These are phyloP conservation scores for Rosa lucieae DNA, from an alignment of 306 rosid species.

Conservation along the genomic window DNA sequence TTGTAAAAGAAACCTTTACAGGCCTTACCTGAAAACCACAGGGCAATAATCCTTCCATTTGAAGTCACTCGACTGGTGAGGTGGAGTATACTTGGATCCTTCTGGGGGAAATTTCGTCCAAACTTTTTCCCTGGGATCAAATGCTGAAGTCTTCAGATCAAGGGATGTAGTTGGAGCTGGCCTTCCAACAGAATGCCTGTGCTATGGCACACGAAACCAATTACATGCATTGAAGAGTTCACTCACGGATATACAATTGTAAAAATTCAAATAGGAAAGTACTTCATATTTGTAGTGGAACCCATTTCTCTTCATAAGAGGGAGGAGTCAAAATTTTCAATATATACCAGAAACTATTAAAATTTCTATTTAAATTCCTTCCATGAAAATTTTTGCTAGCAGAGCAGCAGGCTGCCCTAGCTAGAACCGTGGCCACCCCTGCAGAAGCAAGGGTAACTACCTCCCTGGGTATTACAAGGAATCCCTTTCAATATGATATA, in stretches of 20 bases:
- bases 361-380: not conserved
- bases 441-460: not conserved
- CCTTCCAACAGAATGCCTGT: constrained; percentile 95
- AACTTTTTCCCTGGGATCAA: constrained; percentile 88
- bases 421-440: not conserved
- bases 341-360: not conserved
- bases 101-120: constrained; percentile 97
- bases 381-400: not conserved
- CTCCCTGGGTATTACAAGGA: not conserved
- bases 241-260: constrained; percentile 20
- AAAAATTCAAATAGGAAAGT: not conserved
- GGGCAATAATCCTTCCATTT: constrained; percentile 99
- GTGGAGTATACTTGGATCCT: constrained; percentile 96
- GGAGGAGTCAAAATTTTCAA: not conserved
- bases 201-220: constrained; percentile 65
- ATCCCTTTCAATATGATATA: not conserved
- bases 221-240: constrained; percentile 31
- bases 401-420: not conserved
- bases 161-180: constrained; percentile 90
- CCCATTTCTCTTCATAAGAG: not conserved
- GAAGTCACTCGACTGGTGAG: constrained; percentile 83
- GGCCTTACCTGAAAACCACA: constrained; percentile 79
- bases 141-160: constrained; percentile 84
- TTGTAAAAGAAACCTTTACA: constrained; percentile 19
- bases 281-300: not conserved